These are phyloP conservation scores for Vachellia collinsii DNA, from an alignment of 306 rosid genomes.

Conservation along the genomic window DNA sequence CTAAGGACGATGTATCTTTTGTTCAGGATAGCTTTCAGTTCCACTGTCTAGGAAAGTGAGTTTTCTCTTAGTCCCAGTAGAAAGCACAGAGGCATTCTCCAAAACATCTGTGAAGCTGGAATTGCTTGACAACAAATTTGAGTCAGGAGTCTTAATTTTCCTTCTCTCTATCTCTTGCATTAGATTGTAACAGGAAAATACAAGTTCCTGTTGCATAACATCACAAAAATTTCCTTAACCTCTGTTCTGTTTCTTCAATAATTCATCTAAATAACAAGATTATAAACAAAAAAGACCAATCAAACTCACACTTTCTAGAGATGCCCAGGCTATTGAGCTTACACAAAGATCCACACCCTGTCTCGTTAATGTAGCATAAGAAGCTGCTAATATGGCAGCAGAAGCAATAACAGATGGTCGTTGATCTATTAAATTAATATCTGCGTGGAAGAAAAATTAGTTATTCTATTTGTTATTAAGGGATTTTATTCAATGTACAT, in stretches of 20 bases:
- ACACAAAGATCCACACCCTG: conserved; percentile 56
- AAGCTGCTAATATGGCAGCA: conserved; percentile 73
- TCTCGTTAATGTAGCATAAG: conserved; percentile 56
- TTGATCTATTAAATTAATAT: conserved; percentile 60
- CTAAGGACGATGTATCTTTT: conserved; percentile 56
- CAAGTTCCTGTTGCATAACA: conserved; percentile 63
- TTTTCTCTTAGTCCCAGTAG: conserved; percentile 72
- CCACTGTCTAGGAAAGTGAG: conserved; percentile 55
- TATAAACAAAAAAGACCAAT: conserved; percentile 6
- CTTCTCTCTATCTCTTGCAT: conserved; percentile 58
- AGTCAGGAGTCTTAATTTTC: conserved; percentile 59
- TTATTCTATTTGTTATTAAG: background rate
- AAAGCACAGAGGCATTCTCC: conserved; percentile 52
- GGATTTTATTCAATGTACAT: conserved; percentile 17
- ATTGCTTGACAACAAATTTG: conserved; percentile 45
- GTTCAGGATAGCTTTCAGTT: conserved; percentile 44
- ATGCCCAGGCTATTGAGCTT: conserved; percentile 54
- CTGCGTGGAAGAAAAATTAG: conserved; percentile 43
- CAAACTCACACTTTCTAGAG: conserved; percentile 69
- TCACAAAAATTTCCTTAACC: conserved; percentile 25
- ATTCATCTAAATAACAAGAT: background rate
- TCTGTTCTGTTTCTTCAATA: background rate
- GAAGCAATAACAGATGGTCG: conserved; percentile 79
- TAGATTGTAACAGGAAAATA: conserved; percentile 64
- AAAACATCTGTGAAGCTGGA: conserved; percentile 48